These are phyloP conservation scores for Atkinsonella texensis DNA, from an alignment of 2,329 filamentous ascomycete species.

Conservation along the genomic window DNA sequence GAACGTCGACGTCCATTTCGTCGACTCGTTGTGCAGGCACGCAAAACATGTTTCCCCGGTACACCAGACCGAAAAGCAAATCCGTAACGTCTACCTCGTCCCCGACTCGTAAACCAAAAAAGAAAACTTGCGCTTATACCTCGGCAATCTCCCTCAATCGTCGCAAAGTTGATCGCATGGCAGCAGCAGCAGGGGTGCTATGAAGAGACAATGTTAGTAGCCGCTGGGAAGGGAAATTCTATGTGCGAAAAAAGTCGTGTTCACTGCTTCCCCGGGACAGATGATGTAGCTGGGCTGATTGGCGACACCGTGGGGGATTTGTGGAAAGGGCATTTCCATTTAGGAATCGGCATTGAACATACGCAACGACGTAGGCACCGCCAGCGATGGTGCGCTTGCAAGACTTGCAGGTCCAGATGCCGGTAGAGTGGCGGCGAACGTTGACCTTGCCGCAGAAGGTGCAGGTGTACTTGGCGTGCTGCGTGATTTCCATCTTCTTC, in stretches of 20 bases:
- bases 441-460: constrained; percentile 97
- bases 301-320: not conserved
- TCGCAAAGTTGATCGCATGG: constrained; percentile 92
- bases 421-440: constrained; percentile 81
- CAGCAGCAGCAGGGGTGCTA: constrained; percentile 84
- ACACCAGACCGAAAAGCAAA: constrained; percentile 36
- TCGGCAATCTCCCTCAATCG: constrained; percentile 95
- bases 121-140: constrained; percentile 49
- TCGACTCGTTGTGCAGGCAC: constrained; percentile 31
- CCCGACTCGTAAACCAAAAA: constrained; percentile 9
- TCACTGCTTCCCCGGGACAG: not conserved
- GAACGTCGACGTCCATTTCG: constrained; percentile 28
- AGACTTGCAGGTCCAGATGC: constrained; percentile 93
- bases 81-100: constrained; percentile 22
- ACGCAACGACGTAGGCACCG: constrained; percentile 94
- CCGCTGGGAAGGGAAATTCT: too few species aligned
- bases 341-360: constrained; percentile 36
- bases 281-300: not conserved
- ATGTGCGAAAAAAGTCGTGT: not conserved
- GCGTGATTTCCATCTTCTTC: constrained; percentile 99
- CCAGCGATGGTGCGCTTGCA: constrained; percentile 70
- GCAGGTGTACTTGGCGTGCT: constrained; percentile 95
- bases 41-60: constrained; percentile 31
- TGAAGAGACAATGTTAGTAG: constrained; percentile 1
- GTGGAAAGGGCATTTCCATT: not conserved